phyloP scores from a whole-genome alignment of 345 rosid genomes.

The Rhizophora apiculata region DNA sequence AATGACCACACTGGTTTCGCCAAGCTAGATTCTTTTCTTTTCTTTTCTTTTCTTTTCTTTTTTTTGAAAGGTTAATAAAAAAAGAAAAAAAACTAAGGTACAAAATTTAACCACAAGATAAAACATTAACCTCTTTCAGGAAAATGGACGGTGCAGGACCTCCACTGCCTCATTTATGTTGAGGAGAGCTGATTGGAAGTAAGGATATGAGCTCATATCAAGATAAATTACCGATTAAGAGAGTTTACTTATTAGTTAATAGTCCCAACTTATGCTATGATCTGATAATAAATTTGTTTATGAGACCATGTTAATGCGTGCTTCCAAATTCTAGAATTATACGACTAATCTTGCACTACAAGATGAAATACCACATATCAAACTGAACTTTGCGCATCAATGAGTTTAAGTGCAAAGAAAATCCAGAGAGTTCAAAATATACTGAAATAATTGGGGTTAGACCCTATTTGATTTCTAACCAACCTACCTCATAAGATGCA shows the following conservation, averaged over 20 bases:
- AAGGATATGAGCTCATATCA: no score
- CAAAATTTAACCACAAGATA: not conserved
- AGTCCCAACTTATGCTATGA: not conserved
- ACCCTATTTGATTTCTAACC: slow-evolving; percentile 6
- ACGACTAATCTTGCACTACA: not conserved
- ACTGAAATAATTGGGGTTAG: slow-evolving; percentile 11
- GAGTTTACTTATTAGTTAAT: not conserved
- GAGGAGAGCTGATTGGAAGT: no score
- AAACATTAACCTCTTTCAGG: not conserved
- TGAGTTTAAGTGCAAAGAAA: not conserved
- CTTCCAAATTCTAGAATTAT: no score
- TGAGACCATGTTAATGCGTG: no score
- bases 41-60: not conserved
- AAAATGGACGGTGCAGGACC: not conserved
- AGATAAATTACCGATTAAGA: no score
- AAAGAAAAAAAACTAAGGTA: no score
- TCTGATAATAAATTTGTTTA: not conserved
- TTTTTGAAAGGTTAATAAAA: no score
- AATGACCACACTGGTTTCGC: not conserved
- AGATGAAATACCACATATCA: not conserved
- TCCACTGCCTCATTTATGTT: no score
- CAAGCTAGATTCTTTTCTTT: not conserved
- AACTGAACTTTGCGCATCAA: not conserved
- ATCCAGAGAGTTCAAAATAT: not conserved
- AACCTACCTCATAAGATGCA: slow-evolving; percentile 36